phyloP scores from a whole-genome alignment of 345 rosid genomes.

The Fremontodendron californicum region DNA sequence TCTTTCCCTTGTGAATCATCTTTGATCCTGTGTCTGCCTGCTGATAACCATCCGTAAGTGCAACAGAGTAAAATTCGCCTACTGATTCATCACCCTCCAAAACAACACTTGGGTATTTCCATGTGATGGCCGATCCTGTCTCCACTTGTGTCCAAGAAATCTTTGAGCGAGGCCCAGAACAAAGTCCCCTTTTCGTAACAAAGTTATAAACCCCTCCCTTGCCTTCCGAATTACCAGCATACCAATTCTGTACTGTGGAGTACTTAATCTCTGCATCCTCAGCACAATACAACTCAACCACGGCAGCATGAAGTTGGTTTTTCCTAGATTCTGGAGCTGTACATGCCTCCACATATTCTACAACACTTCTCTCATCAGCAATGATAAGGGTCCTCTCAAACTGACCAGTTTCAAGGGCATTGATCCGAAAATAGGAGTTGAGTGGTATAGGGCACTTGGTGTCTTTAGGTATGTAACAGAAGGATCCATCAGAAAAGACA shows the following conservation, averaged over 20 bases:
- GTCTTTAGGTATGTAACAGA: slow-evolving; percentile 70
- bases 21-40: slow-evolving; percentile 84
- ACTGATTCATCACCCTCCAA: slow-evolving; percentile 77
- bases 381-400: slow-evolving; percentile 92
- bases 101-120: slow-evolving; percentile 91
- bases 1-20: slow-evolving; percentile 94
- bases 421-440: slow-evolving; percentile 75
- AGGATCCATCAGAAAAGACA: slow-evolving; percentile 81
- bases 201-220: slow-evolving; percentile 85
- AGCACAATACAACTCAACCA: slow-evolving; percentile 81
- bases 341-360: slow-evolving; percentile 85
- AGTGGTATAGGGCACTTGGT: slow-evolving; percentile 75
- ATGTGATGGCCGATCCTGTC: slow-evolving; percentile 84
- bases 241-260: slow-evolving; percentile 94
- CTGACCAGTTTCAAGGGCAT: slow-evolving; percentile 81
- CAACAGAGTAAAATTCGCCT: slow-evolving; percentile 88
- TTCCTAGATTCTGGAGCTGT: slow-evolving; percentile 66
- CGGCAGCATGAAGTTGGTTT: slow-evolving; percentile 95
- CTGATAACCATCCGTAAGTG: slow-evolving; percentile 64
- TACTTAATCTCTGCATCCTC: slow-evolving; percentile 78
- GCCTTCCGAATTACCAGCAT: slow-evolving; percentile 81
- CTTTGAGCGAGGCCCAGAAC: slow-evolving; percentile 69
- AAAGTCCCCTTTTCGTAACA: slow-evolving; percentile 82
- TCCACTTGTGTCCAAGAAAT: slow-evolving; percentile 97
- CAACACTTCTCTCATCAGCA: slow-evolving; percentile 77